Evolutionary conservation across 306 rosid genomes (phyloP), one percentile per base, ranked within the genome.

Genomic region (Benincasa hispida): DNA sequence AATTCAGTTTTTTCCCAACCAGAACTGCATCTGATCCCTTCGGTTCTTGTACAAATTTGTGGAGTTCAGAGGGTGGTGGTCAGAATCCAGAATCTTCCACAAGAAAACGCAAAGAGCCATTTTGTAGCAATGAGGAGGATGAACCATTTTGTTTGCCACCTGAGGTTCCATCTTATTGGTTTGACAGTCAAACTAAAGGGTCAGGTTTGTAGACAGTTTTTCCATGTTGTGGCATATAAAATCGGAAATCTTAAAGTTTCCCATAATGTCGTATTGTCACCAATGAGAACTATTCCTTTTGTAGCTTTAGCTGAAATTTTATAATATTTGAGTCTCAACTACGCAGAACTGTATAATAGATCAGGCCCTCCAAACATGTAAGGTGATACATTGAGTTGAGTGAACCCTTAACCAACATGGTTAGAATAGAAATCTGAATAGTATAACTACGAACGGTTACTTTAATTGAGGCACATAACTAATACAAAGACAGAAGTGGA

Each of bases 171-270:
- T 90, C 92, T 87, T 81, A 87, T 84, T 85, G 78, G 86, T 88
- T 82, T 80, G 76, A 80, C 66, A 85, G 87, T 79, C 83, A 68
- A 84, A 85, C 53, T 82, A 63, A 78, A 67, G 68, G 91, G 85
- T 86, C 89, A 86, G 92, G 95, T 92, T 92, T 84, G 89, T 95
- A 89, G 91, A 81, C 81, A 76, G 82, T 79, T 85, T 82, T 86
- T 82, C 68, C 77, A 74, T 83, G 81, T 77, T 81, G 90, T 85
- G 84, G 84, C 75, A 80, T 83, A 83, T 83, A 77, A 86, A 86
- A 82, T 86, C 77, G 78, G 84, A 79, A 81, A 77, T 78, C 75
- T 79, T 30, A 27, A 50, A 84, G 89, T 70, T 84, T 77, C 79
- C 80, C 73, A 59, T 54, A 72, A 79, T 80, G 74, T 83, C 85